phyloP scores from a whole-genome alignment of 257 asterid genomes.

The Primulina tabacum region DNA sequence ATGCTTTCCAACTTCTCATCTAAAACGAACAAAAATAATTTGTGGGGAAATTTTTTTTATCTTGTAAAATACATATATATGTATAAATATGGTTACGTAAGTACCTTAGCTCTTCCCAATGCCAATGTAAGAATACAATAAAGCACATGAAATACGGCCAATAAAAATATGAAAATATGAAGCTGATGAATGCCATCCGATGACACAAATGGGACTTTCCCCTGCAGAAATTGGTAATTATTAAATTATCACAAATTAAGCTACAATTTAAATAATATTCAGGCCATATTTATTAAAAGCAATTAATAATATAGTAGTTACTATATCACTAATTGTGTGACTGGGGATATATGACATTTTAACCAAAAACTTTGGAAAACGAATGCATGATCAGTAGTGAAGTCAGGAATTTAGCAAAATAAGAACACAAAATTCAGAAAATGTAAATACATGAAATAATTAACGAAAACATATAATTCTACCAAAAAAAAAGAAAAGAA shows the following conservation, averaged over 20 bases:
- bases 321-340: neutral
- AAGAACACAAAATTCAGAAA: no score
- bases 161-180: constrained; percentile 73
- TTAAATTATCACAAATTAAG: neutral
- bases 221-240: constrained; percentile 39
- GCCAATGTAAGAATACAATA: constrained; percentile 67
- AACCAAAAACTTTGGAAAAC: neutral
- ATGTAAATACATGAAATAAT: no score
- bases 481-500: no score
- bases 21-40: constrained; percentile 3
- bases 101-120: constrained; percentile 68
- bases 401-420: no score
- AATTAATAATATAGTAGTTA: no score
- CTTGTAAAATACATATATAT: no score
- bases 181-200: constrained; percentile 75
- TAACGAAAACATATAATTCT: no score
- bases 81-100: no score
- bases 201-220: constrained; percentile 64
- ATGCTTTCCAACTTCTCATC: constrained; percentile 83
- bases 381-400: no score
- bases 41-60: neutral
- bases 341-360: neutral
- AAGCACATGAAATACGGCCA: constrained; percentile 76
- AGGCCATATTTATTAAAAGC: no score
- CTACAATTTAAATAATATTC: neutral